These are phyloP conservation scores for Jamesozyma spencerorum DNA, from an alignment of 805 yeast genomes.

Conservation along the genomic window DNA sequence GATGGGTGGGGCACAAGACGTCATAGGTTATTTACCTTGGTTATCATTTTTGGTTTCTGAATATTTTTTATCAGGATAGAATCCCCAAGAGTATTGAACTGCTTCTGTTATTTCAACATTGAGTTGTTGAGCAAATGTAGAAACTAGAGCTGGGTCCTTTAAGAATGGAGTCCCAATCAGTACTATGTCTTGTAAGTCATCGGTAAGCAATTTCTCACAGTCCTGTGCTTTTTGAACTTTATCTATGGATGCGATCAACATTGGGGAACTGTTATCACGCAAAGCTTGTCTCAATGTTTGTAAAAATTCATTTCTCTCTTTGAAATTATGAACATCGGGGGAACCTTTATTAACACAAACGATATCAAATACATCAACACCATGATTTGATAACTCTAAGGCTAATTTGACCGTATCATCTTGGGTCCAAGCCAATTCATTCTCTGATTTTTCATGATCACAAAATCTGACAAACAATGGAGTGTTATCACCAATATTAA, in stretches of 20 bases:
- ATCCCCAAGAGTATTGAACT: conserved; percentile 28
- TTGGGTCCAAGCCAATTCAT: conserved; percentile 34
- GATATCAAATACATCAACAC: conserved; percentile 45
- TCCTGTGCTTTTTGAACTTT: conserved; percentile 29
- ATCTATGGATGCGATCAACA: conserved; percentile 42
- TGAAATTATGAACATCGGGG: conserved; percentile 9
- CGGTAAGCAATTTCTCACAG: conserved; percentile 35
- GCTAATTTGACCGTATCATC: conserved; percentile 38
- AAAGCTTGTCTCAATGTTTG: conserved; percentile 3
- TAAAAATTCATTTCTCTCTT: not conserved
- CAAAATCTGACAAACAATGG: conserved; percentile 43
- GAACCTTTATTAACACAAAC: conserved; percentile 36
- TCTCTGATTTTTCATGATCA: conserved; percentile 35
- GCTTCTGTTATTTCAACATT: conserved; percentile 35
- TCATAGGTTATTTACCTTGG: not conserved
- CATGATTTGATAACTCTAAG: conserved; percentile 33
- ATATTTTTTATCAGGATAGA: conserved; percentile 8
- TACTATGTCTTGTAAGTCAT: conserved; percentile 39
- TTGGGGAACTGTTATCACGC: conserved; percentile 4
- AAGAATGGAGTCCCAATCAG: conserved; percentile 40
- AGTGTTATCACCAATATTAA: conserved; percentile 32
- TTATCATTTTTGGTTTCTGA: not conserved
- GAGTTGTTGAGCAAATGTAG: conserved; percentile 43
- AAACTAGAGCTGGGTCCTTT: conserved; percentile 42
- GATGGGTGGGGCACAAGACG: not conserved